Evolutionary conservation across 805 yeast species (phyloP), one percentile per base, ranked within the genome.

Genomic region (Saturnispora mendoncae): DNA sequence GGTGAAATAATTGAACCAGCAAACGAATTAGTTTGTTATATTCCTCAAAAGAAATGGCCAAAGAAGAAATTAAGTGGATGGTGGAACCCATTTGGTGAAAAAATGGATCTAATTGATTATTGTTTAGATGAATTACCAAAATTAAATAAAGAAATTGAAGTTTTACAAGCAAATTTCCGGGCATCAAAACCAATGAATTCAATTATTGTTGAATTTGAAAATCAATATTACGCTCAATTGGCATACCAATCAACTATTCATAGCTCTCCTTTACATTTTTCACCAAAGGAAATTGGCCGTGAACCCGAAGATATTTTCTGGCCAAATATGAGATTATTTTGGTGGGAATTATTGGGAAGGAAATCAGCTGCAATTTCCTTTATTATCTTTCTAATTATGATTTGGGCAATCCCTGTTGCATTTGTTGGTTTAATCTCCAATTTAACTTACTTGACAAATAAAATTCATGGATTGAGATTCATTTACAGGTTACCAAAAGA

Each of bases 361-460:
- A 57, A 63, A 26, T 57, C 69, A 21, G 67, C 68, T 41, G 76
- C 88, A 0, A 42, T 63, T 27, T 66, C 74, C 13, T 76, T 75
- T 2, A 72, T 81, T 41, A 51, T 62, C 18, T 83, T 78, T 1
- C 52, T 80, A 33, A 67, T 80, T 39, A 54, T 77, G 24, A 64
- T 78, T 50, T 83, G 94, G 94, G 71, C 88, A 43, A 61, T 81
- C 48, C 90, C 90, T 12, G 86, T 80, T 31, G 80, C 88, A 3
- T 77, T 82, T 57, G 86, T 82, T 36, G 88, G 88, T 71, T 55
- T 78, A 54, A 67, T 82, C 44, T 80, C 88, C 3, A 81, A 81
- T 53, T 62, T 82, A 47, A 74, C 80, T 15, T 71, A 71, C 51
- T 65, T 82, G 53, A 79, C 79, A 6, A 66, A 76, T 43, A 72